These are phyloP conservation scores for Dalbergia cultrata DNA, from an alignment of 306 rosid genomes.

Conservation along the genomic window DNA sequence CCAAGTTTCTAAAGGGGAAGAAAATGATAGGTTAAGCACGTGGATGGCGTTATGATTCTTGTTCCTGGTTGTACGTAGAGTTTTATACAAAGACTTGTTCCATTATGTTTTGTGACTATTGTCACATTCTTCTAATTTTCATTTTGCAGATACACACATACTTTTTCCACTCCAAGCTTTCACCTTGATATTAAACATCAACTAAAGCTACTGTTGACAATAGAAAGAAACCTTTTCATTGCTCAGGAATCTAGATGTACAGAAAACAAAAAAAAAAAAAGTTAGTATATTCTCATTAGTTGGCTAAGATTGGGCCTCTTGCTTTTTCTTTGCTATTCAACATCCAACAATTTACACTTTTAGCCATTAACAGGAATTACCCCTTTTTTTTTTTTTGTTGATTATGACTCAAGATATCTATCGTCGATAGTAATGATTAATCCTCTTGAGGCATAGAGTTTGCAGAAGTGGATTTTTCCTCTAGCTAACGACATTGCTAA, in stretches of 20 bases:
- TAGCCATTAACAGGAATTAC: not conserved
- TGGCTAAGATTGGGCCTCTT: not conserved
- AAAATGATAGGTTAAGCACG: not conserved
- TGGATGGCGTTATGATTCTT: not conserved
- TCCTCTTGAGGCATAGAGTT: no score
- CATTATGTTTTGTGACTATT: not conserved
- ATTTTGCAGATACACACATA: not conserved
- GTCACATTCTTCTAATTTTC: not conserved
- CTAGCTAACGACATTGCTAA: no score
- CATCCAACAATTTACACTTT: not conserved
- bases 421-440: no score
- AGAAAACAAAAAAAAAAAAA: not conserved
- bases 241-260: not conserved
- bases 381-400: no score
- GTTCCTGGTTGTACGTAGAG: not conserved
- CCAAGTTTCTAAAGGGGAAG: not conserved
- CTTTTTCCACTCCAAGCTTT: not conserved
- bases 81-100: not conserved
- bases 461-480: no score
- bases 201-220: not conserved
- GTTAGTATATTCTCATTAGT: constrained; percentile 10
- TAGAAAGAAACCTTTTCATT: not conserved
- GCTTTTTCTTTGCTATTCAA: not conserved
- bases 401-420: no score
- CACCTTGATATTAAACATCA: constrained; percentile 2